These are phyloP conservation scores for Bolboschoenoplectus hybrid DNA, from an alignment of 202 grass and related monocot species.

Conservation along the genomic window DNA sequence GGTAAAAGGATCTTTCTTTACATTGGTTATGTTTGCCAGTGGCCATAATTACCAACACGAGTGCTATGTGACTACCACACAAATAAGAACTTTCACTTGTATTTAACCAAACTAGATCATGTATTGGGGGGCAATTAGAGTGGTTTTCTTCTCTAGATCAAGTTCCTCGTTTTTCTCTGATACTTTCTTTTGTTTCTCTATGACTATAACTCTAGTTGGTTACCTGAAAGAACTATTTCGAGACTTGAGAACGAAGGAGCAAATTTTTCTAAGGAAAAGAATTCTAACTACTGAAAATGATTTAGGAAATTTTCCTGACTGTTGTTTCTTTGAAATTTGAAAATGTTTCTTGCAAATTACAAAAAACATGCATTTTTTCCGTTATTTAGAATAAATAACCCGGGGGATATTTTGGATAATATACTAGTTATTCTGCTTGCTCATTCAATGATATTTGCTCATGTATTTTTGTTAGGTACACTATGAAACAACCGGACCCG, in stretches of 20 bases:
- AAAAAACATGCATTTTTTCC: background rate
- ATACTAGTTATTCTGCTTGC: background rate
- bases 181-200: conserved; percentile 2
- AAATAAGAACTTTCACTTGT: background rate
- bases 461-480: conserved; percentile 38
- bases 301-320: background rate
- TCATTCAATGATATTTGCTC: background rate
- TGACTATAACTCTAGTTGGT: background rate
- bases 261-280: background rate
- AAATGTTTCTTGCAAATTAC: background rate
- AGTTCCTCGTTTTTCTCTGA: background rate
- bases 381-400: background rate
- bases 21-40: background rate
- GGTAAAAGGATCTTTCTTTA: background rate
- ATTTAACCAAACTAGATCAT: background rate
- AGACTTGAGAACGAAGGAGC: background rate
- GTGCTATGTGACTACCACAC: background rate
- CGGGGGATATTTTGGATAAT: background rate
- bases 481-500: conserved; percentile 53
- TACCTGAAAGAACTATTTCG: background rate
- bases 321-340: conserved; percentile 1
- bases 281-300: background rate
- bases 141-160: conserved; percentile 2
- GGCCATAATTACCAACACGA: background rate
- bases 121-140: background rate